Evolutionary conservation across 495 filamentous ascomycete genomes (phyloP), one percentile per base, ranked within the genome.

Genomic region (Penicillium samsonianum): DNA sequence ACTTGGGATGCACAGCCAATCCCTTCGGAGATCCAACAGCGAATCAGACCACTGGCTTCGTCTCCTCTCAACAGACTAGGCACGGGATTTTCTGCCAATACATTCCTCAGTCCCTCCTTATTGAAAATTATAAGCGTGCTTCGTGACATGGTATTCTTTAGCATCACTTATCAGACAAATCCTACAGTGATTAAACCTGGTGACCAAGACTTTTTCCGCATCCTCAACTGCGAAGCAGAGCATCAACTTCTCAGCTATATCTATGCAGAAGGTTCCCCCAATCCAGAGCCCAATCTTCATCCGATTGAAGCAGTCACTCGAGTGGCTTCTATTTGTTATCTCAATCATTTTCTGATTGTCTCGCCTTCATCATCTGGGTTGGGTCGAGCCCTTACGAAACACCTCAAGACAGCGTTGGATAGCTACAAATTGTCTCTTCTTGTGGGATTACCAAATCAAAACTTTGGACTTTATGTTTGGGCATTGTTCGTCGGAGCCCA

Each of bases 231-330:
- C 53, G 67, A 72, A 54, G 49, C 63, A 28, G 72, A 75, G 57
- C 69, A 75, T 51, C 68, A 70, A 50, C 62, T 75, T 14, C 60
- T 75, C 19, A 72, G 69, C 31, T 75, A 75, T 50, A 53, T 72
- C 11, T 72, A 68, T 41, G 25, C 51, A n/a, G 57, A 58, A 25
- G 51, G 49, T 11, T 16, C 44, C 7, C 37, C 49, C n/a, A 41
- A 28, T 10, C 43, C 51, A 10, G 54, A 53, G 30, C 17, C 54
- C 11, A 38, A 49, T 16, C 55, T 67, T 17, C 58, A 72, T 47
- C 67, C 70, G 7, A 51, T 72, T 30, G 72, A 75, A 46, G 57
- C 67, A 5, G 58, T 73, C 49, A 62, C 64, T 9, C 63, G 72
- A 35, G 65, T 71, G 23, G 67, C 68, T 35, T 59, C 60, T 28